Conservation (phyloP, 2,329 filamentous ascomycete species). For the Neofusicoccum laricinum region DNA sequence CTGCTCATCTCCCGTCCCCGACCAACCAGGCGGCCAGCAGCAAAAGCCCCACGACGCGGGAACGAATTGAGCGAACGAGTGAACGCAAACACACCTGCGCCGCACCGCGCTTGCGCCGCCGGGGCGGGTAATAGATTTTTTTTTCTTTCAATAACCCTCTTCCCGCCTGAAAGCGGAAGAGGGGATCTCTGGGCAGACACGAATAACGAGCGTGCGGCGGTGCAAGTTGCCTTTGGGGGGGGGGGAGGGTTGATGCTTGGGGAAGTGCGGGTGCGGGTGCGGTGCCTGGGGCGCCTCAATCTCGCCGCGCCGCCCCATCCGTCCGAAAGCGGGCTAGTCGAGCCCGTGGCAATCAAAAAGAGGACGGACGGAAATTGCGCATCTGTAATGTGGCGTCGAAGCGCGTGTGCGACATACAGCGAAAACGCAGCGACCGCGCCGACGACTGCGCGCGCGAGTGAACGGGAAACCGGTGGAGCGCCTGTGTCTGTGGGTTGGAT, state of each 20-base stretch:
- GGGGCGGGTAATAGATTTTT: background rate
- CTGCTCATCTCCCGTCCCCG: conserved; percentile 3
- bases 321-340: background rate
- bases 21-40: background rate
- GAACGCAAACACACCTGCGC: too few species aligned
- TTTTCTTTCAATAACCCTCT: too few species aligned
- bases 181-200: background rate
- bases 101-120: background rate
- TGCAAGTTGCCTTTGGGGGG: too few species aligned
- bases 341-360: background rate
- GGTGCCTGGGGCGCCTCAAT: background rate
- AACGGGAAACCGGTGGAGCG: background rate
- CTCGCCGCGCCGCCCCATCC: background rate
- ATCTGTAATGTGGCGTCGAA: background rate
- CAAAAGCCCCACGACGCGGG: background rate
- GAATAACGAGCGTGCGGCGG: background rate
- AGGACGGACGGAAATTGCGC: background rate
- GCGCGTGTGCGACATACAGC: background rate
- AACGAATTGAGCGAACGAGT: background rate
- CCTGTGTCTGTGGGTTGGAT: background rate
- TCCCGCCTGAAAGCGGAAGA: background rate
- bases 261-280: background rate
- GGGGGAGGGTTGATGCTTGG: background rate
- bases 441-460: background rate
- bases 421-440: background rate